Conservation (phyloP, 2,329 filamentous ascomycete species). For the Pseudopithomyces chartarum region DNA sequence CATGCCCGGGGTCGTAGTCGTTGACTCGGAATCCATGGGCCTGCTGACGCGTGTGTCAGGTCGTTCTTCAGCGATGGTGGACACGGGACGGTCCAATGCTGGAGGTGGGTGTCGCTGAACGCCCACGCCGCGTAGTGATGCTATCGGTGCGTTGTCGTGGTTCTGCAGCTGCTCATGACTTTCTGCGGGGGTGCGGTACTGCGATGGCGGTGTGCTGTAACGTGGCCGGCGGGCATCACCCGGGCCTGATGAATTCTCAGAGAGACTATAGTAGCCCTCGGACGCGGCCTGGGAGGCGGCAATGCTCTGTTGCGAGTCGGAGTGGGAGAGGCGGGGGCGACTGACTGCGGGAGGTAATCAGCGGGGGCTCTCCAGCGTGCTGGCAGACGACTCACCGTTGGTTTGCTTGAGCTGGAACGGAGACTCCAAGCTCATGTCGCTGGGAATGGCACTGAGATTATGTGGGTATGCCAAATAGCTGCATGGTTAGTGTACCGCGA, state of each 20-base stretch:
- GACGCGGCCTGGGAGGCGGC: conserved; percentile 55
- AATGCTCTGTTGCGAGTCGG: conserved; percentile 52
- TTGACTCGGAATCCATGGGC: conserved; percentile 39
- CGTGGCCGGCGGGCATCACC: conserved; percentile 37
- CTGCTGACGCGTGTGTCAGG: conserved; percentile 31
- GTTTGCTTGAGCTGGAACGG: conserved; percentile 48
- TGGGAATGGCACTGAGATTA: conserved; percentile 31
- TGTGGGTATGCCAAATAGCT: conserved; percentile 32
- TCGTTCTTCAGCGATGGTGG: conserved; percentile 40
- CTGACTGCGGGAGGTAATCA: conserved; percentile 38
- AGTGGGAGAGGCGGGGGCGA: conserved; percentile 46
- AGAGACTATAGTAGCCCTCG: conserved; percentile 57
- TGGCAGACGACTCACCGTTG: conserved; percentile 38
- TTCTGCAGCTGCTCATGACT: conserved; percentile 45
- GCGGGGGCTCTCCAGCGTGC: conserved; percentile 12
- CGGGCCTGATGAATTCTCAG: conserved; percentile 45
- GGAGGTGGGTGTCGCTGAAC: conserved; percentile 33
- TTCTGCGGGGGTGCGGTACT: conserved; percentile 37
- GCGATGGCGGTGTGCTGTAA: conserved; percentile 44
- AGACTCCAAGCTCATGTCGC: conserved; percentile 44
- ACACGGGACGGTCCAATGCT: conserved; percentile 23
- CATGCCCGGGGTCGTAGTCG: conserved; percentile 63
- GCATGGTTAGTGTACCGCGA: conserved; percentile 11
- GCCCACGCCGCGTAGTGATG: conserved; percentile 38
- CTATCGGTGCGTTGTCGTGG: conserved; percentile 32